Percentiles rank a stretch among this genome's conserved stretches.
These are phyloP conservation scores for Apodospora peruviana DNA, from an alignment of 495 filamentous ascomycete species.

Conservation along the genomic window DNA sequence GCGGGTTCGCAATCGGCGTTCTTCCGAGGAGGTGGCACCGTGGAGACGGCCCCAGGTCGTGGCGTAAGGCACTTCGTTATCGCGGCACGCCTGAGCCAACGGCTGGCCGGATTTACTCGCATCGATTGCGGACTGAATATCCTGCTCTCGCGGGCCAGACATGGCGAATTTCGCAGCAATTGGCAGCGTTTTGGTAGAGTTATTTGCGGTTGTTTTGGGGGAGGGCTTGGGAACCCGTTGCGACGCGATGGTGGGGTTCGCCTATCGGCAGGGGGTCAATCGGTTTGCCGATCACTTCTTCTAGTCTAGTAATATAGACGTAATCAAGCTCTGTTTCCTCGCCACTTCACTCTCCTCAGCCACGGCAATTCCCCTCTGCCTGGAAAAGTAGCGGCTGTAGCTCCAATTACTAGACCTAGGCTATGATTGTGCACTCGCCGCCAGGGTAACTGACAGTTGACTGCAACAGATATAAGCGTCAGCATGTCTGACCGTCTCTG, in stretches of 20 bases:
- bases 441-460: no score
- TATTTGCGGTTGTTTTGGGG: background rate
- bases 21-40: background rate
- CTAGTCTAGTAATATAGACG: no score
- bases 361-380: no score
- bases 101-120: background rate
- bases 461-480: no score
- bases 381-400: no score
- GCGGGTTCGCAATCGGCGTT: background rate
- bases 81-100: background rate
- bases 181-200: background rate
- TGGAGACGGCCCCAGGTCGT: background rate
- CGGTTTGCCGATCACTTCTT: constrained; percentile 1
- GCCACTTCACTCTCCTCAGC: no score
- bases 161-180: background rate
- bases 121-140: constrained; percentile 2
- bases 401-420: no score
- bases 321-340: no score
- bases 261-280: background rate
- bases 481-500: no score
- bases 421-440: no score
- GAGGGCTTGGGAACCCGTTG: background rate
- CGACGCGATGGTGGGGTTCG: background rate
- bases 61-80: background rate
- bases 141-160: background rate